Base-by-base conservation (phyloP, 495 filamentous ascomycete genomes). In the Evansstolkia leycettana region DNA sequence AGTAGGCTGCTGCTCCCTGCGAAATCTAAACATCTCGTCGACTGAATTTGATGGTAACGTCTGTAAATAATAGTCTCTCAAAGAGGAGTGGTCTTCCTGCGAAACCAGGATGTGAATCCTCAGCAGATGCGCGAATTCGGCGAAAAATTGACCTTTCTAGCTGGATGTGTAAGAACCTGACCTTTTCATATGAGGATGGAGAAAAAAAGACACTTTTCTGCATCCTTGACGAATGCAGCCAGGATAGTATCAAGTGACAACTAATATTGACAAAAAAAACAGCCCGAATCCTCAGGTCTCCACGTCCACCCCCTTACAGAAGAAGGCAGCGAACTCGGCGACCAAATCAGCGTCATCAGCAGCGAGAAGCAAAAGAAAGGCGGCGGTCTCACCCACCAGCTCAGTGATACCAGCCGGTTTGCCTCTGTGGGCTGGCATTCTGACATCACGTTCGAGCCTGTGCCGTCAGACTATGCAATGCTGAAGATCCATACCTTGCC, bases 71-170 rank as follows among this genome's bases (percentile, higher is more conserved):
- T 42, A 83, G 79, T 86, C 50, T 86, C 79, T 12, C 68, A 73
- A 38, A 69, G 80, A 2, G 79, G 79, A 6, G 81, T 86, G 0
- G 77, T 84, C 25, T 82, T 82, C 64, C 77, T 86, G 50, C 74
- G 79, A 15, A 61, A 67, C 18, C 80, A 84, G 43, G 65, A 76
- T 48, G n/a, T n/a, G n/a, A 43, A 35, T n/a, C 36, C 53, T 3
- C 30, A 17, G 14, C 30, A 16, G 30, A 15, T 19, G 13, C 30
- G 17, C 7, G 3, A n/a, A 7, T 15, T 33, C 3, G 30, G 30
- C 3, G 6, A 33, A 33, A n/a, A n/a, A n/a, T n/a, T n/a, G n/a
- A n/a, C n/a, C 25, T 51, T 9, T 46, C 52, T 3, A 50, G 52
- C 18, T n/a, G n/a, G n/a, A n/a, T n/a, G n/a, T n/a, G n/a, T n/a